These are phyloP conservation scores for Aspergillus tanneri DNA, from an alignment of 2,329 filamentous ascomycete species.

Conservation along the genomic window DNA sequence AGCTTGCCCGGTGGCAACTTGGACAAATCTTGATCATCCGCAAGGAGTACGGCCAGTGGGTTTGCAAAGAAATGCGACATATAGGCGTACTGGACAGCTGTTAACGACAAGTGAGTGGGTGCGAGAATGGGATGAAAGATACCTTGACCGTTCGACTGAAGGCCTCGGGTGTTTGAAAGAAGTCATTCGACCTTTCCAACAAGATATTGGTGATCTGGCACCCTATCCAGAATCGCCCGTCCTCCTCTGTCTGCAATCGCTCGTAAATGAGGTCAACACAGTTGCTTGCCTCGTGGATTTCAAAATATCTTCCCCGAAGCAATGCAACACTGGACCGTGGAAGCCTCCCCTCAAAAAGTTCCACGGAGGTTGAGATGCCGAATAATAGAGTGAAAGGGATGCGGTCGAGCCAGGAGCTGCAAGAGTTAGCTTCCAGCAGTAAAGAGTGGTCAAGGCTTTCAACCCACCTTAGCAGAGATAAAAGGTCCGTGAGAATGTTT, in stretches of 20 bases:
- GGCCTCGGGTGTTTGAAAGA: conserved; percentile 58
- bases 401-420: conserved; percentile 60
- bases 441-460: background rate
- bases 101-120: conserved; percentile 19
- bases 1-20: conserved; percentile 41
- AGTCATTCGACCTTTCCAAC: conserved; percentile 58
- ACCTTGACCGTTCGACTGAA: conserved; percentile 56
- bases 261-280: conserved; percentile 45
- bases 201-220: conserved; percentile 52
- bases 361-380: conserved; percentile 62
- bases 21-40: conserved; percentile 17
- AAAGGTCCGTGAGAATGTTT: conserved; percentile 44
- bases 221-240: conserved; percentile 52
- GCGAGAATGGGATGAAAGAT: conserved; percentile 3
- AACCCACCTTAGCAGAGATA: conserved; percentile 49
- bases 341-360: conserved; percentile 60
- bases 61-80: conserved; percentile 66
- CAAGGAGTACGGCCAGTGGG: conserved; percentile 54
- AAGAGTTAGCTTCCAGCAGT: conserved; percentile 23
- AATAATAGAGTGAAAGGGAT: conserved; percentile 61
- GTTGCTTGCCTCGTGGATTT: conserved; percentile 51
- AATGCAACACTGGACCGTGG: conserved; percentile 53
- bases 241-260: conserved; percentile 34
- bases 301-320: conserved; percentile 57
- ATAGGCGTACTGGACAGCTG: conserved; percentile 54